Percentiles rank a stretch among this genome's conserved stretches.
Conservation (phyloP, 306 rosid species). For the Psophocarpus tetragonolobus region DNA sequence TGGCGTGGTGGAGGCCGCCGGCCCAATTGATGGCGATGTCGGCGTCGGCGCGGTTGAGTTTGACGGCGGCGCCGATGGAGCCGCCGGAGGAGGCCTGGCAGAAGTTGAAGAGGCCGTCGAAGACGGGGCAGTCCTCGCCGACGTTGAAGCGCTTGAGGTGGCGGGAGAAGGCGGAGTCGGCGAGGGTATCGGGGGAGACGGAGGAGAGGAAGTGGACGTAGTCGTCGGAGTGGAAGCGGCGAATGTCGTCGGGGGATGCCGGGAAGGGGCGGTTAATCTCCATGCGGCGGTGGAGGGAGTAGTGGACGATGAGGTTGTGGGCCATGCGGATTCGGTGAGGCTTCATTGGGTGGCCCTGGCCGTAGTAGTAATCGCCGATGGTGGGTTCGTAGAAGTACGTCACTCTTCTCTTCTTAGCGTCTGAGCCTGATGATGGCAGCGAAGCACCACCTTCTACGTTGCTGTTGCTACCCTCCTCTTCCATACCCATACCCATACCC, state of each 20-base stretch:
- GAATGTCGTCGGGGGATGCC: conserved; percentile 55
- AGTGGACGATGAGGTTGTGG: conserved; percentile 72
- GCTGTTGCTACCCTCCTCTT: conserved; percentile 18
- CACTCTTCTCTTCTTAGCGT: conserved; percentile 65
- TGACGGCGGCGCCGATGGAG: conserved; percentile 80
- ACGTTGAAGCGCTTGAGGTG: conserved; percentile 81
- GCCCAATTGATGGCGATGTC: conserved; percentile 85
- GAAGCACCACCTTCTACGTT: conserved; percentile 49
- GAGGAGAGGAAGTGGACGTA: conserved; percentile 67
- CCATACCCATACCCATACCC: conserved; percentile 35
- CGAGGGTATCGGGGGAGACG: conserved; percentile 59
- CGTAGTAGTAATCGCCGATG: conserved; percentile 81
- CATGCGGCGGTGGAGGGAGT: conserved; percentile 82
- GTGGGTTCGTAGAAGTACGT: conserved; percentile 79
- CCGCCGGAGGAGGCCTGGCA: conserved; percentile 85
- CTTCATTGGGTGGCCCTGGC: conserved; percentile 86
- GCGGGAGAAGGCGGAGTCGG: conserved; percentile 49
- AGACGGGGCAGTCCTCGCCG: conserved; percentile 84
- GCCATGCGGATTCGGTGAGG: conserved; percentile 89
- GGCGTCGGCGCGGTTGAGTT: conserved; percentile 67
- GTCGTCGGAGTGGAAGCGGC: conserved; percentile 66
- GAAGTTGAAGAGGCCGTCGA: conserved; percentile 69
- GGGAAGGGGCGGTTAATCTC: conserved; percentile 78
- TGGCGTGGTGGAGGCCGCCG: conserved; percentile 81
- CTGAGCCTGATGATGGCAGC: conserved; percentile 58